Conservation (phyloP, 225 moss, liverwort and hornwort species). For the Physcomitrellopsis africana region DNA sequence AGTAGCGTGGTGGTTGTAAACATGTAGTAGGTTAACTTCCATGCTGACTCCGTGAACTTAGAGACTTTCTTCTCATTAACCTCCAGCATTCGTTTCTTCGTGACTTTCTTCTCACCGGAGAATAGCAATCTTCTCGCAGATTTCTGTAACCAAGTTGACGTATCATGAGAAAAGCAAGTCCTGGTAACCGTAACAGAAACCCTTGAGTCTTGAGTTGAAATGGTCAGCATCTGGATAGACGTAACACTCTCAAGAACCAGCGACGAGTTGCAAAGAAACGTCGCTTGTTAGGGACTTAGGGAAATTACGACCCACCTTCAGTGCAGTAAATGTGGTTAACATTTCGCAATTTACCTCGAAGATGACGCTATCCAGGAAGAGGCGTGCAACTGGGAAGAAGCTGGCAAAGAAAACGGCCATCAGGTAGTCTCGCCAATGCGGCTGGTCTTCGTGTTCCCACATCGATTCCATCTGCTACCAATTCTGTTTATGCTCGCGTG, state of each 20-base stretch:
- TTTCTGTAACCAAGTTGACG: slow-evolving; percentile 33
- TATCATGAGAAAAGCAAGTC: neutral
- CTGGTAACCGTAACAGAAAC: neutral
- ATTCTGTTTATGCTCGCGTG: too few relatives aligned
- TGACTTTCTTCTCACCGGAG: slow-evolving; percentile 29
- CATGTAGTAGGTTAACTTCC: slow-evolving; percentile 68
- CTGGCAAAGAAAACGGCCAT: slow-evolving; percentile 59
- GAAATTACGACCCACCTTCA: neutral
- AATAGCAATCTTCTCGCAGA: slow-evolving; percentile 52
- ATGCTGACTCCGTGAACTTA: slow-evolving; percentile 76
- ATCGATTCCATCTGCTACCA: slow-evolving; percentile 28
- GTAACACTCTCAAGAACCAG: neutral
- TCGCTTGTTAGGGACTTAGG: too few relatives aligned
- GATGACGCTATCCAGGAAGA: slow-evolving; percentile 51
- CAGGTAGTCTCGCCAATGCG: slow-evolving; percentile 62
- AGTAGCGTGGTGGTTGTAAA: slow-evolving; percentile 35
- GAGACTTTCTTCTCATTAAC: slow-evolving; percentile 51
- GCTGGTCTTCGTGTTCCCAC: slow-evolving; percentile 64
- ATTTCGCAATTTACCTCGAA: slow-evolving; percentile 51
- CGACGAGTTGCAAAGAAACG: too few relatives aligned
- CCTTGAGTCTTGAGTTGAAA: neutral
- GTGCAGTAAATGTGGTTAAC: neutral
- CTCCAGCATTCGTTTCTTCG: slow-evolving; percentile 44
- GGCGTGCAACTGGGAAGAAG: slow-evolving; percentile 56
- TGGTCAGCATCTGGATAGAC: neutral